Evolutionary conservation across 768 basidiomycete genomes (phyloP).

Genomic region (Tulasnella sp.): DNA sequence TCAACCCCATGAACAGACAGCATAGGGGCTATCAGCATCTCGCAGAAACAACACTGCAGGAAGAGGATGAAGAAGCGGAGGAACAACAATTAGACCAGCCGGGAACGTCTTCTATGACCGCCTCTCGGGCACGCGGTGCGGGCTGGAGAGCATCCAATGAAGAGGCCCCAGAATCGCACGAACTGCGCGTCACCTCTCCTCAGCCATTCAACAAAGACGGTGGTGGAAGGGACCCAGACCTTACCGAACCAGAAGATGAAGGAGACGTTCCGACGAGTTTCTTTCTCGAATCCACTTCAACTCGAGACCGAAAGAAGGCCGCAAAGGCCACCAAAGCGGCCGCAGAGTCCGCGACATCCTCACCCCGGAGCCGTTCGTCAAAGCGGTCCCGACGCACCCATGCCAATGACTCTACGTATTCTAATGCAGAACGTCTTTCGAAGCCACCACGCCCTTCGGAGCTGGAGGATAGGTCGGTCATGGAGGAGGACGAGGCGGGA

Average conservation of each 20-base stretch:
- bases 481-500: constrained; percentile 10
- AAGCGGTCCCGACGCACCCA: not conserved
- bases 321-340: not conserved
- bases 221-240: constrained; percentile 2
- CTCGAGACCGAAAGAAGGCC: constrained; percentile 23
- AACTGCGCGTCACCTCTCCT: not conserved
- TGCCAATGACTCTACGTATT: constrained; percentile 30
- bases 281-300: constrained; percentile 57
- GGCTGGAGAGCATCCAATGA: not conserved
- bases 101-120: not conserved
- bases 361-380: not conserved
- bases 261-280: constrained; percentile 84
- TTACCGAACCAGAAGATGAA: constrained; percentile 46
- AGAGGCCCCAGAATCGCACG: not conserved
- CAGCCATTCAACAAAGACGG: constrained; percentile 21
- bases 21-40: constrained; percentile 75
- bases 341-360: not conserved
- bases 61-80: constrained; percentile 54
- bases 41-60: constrained; percentile 64
- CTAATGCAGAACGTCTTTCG: constrained; percentile 42
- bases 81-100: constrained; percentile 17
- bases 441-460: constrained; percentile 66
- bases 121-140: constrained; percentile 9
- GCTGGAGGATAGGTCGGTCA: constrained; percentile 38
- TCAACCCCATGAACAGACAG: constrained; percentile 71